Conservation (phyloP, 192 early-diverging fungal genomes). For the Backusella liffmaniae region DNA sequence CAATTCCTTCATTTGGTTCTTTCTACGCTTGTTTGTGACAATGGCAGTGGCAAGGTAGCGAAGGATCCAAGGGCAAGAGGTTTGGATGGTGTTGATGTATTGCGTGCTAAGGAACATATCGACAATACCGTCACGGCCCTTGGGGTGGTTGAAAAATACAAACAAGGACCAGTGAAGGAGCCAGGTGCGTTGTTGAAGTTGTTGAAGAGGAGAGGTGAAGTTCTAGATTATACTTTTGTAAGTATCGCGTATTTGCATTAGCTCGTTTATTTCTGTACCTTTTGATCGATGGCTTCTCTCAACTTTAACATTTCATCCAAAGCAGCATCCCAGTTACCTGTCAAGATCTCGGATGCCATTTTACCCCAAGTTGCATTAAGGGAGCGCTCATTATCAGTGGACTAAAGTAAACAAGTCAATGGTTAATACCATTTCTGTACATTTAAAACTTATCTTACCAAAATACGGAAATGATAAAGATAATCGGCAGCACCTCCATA, state of each 20-base stretch:
- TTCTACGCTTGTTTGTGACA: constrained; percentile 86
- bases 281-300: constrained; percentile 87
- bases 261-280: constrained; percentile 26
- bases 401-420: constrained; percentile 43
- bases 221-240: constrained; percentile 34
- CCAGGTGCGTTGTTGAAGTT: constrained; percentile 92
- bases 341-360: constrained; percentile 91
- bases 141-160: constrained; percentile 98
- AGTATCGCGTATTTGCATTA: background rate
- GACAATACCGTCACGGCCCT: constrained; percentile 90
- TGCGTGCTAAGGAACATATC: constrained; percentile 89
- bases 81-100: constrained; percentile 98
- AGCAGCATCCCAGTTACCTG: constrained; percentile 92
- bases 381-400: constrained; percentile 82
- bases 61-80: constrained; percentile 94
- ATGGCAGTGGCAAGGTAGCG: constrained; percentile 91
- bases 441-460: constrained; percentile 50
- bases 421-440: background rate
- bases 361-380: constrained; percentile 96
- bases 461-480: constrained; percentile 92
- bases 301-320: constrained; percentile 87
- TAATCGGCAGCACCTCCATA: constrained; percentile 91
- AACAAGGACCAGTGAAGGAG: constrained; percentile 97
- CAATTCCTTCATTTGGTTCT: constrained; percentile 85
- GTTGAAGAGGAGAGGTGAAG: constrained; percentile 73